phyloP scores from a whole-genome alignment of 2,329 filamentous ascomycete species.

The Stagonosporopsis cucurbitacearum region DNA sequence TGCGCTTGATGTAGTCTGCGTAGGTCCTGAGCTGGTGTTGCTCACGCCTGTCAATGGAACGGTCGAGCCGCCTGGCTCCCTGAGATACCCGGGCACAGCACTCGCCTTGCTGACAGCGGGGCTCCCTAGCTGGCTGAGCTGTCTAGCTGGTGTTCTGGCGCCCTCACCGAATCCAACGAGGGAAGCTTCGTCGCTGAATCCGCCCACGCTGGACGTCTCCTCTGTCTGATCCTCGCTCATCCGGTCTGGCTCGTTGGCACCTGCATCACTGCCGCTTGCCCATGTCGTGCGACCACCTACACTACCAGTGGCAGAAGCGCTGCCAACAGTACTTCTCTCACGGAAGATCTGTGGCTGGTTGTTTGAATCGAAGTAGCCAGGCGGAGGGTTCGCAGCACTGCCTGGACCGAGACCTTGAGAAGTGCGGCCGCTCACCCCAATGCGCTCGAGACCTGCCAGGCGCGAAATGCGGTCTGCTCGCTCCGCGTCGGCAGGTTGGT shows the following conservation, averaged over 20 bases:
- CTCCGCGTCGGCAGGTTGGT: slow-evolving; percentile 82
- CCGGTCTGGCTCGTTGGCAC: slow-evolving; percentile 65
- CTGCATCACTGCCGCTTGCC: slow-evolving; percentile 68
- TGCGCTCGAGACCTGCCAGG: slow-evolving; percentile 86
- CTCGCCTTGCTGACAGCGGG: slow-evolving; percentile 67
- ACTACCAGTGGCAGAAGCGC: slow-evolving; percentile 85
- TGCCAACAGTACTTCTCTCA: slow-evolving; percentile 88
- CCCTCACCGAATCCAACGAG: slow-evolving; percentile 93
- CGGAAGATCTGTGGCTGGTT: slow-evolving; percentile 68
- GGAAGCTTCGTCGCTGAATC: slow-evolving; percentile 86
- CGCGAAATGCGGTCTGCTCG: slow-evolving; percentile 95
- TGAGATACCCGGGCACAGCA: slow-evolving; percentile 43
- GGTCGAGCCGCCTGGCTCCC: slow-evolving; percentile 39
- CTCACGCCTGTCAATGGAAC: slow-evolving; percentile 44
- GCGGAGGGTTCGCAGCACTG: slow-evolving; percentile 41
- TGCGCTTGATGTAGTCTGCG: slow-evolving; percentile 38
- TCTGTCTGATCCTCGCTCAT: slow-evolving; percentile 71
- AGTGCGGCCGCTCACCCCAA: slow-evolving; percentile 74
- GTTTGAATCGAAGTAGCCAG: slow-evolving; percentile 81
- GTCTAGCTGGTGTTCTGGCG: slow-evolving; percentile 63
- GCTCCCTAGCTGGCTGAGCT: slow-evolving; percentile 74
- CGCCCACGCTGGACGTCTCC: slow-evolving; percentile 69
- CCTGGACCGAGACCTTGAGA: slow-evolving; percentile 57
- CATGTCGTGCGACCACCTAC: slow-evolving; percentile 72
- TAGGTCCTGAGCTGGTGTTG: slow-evolving; percentile 34